Conservation (phyloP, 2,329 filamentous ascomycete genomes). For the Dactylellina leptospora region DNA sequence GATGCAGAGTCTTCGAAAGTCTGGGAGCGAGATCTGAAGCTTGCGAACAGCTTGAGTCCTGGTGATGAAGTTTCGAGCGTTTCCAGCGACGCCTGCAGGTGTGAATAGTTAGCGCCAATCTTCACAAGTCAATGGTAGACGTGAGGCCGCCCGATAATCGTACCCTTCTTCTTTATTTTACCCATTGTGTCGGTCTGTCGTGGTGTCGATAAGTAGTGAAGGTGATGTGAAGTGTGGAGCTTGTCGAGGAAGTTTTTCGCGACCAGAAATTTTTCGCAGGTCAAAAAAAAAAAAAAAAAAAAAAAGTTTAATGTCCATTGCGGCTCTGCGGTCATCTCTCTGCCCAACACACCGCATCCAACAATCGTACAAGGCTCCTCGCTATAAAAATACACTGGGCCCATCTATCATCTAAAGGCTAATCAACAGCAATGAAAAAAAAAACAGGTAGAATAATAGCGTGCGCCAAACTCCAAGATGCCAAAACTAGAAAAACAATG, state of each 20-base stretch:
- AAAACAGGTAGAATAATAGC: no score
- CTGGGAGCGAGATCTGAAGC: constrained; percentile 93
- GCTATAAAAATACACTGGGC: no score
- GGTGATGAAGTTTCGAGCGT: constrained; percentile 98
- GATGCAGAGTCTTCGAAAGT: constrained; percentile 98
- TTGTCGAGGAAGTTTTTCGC: constrained; percentile 36
- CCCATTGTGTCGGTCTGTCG: constrained; percentile 66
- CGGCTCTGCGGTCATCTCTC: no score
- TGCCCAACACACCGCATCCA: constrained; percentile 33
- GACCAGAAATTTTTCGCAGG: constrained; percentile 41
- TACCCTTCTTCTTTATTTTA: constrained; percentile 88
- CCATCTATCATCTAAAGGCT: no score
- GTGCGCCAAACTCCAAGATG: no score
- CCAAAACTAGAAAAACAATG: neutral
- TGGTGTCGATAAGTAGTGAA: constrained; percentile 1
- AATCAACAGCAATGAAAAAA: no score
- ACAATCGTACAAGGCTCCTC: neutral
- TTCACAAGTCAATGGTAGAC: no score
- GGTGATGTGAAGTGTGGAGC: neutral
- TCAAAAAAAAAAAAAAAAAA: constrained; percentile 29
- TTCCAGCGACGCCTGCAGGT: constrained; percentile 76
- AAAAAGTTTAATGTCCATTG: constrained; percentile 22
- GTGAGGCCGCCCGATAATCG: no score
- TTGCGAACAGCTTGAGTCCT: constrained; percentile 96
- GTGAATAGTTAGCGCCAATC: constrained; percentile 21